Evolutionary conservation across 768 basidiomycete species (phyloP).

Genomic region (Trametes elegans): DNA sequence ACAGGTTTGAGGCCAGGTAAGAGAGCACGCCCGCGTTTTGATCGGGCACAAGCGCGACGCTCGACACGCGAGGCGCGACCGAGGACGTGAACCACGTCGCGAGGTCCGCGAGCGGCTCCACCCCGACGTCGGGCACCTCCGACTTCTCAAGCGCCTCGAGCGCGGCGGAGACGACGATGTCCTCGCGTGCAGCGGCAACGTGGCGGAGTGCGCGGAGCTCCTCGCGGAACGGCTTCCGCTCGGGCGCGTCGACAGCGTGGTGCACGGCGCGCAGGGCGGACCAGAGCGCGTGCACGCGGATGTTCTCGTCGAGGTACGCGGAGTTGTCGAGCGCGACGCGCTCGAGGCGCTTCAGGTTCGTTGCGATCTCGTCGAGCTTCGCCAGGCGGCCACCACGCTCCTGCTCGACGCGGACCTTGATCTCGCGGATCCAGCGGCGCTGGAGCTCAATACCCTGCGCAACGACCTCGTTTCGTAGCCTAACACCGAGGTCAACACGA

Average conservation of each 20-base stretch:
- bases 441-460: slow-evolving; percentile 98
- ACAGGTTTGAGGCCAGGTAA: slow-evolving; percentile 75
- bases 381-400: slow-evolving; percentile 95
- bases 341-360: slow-evolving; percentile 87
- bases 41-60: slow-evolving; percentile 92
- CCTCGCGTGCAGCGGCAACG: slow-evolving; percentile 68
- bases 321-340: slow-evolving; percentile 91
- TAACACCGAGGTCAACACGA: slow-evolving; percentile 29
- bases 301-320: slow-evolving; percentile 87
- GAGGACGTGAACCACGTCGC: slow-evolving; percentile 86
- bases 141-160: slow-evolving; percentile 67
- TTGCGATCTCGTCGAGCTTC: slow-evolving; percentile 90
- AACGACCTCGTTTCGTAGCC: slow-evolving; percentile 91
- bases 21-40: slow-evolving; percentile 85
- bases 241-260: slow-evolving; percentile 58
- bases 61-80: slow-evolving; percentile 80
- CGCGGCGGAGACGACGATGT: slow-evolving; percentile 60
- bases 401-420: slow-evolving; percentile 93
- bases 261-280: slow-evolving; percentile 83
- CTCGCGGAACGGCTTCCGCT: slow-evolving; percentile 82
- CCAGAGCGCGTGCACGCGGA: slow-evolving; percentile 90
- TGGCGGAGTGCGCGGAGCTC: slow-evolving; percentile 84
- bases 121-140: slow-evolving; percentile 73
- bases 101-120: slow-evolving; percentile 89
- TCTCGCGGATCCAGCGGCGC: slow-evolving; percentile 92